Evolutionary conservation across 192 early-diverging fungal species (phyloP).

Genomic region (Funneliformis mosseae): DNA sequence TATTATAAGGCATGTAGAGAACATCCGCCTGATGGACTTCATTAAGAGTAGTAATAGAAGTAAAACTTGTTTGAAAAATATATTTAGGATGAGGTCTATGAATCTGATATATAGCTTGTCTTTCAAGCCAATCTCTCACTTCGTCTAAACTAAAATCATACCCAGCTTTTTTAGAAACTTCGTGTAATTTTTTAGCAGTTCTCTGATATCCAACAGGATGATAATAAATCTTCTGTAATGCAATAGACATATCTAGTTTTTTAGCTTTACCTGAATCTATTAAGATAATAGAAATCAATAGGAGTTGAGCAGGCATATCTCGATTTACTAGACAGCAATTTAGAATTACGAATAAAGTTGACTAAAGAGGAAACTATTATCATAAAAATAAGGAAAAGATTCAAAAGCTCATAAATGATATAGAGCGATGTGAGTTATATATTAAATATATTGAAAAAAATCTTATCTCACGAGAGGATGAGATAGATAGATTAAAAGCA

Average conservation of each 20-base stretch:
- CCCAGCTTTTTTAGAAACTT: neutral
- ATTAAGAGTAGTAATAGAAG: neutral
- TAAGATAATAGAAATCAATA: too few species aligned
- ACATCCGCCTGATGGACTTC: neutral
- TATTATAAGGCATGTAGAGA: neutral
- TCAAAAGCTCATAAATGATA: too few species aligned
- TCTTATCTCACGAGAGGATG: too few species aligned
- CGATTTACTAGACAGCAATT: too few species aligned
- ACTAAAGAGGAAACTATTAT: too few species aligned
- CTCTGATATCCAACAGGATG: neutral
- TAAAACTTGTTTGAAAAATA: neutral
- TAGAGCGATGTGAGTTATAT: too few species aligned
- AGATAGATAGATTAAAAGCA: too few species aligned
- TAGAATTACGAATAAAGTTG: too few species aligned
- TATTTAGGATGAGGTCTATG: constrained; percentile 11
- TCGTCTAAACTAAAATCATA: neutral
- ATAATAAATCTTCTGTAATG: constrained; percentile 11
- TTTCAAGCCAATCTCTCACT: neutral
- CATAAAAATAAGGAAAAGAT: too few species aligned
- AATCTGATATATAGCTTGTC: neutral
- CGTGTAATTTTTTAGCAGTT: neutral
- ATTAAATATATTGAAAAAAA: too few species aligned
- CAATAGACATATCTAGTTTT: neutral
- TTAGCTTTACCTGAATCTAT: too few species aligned
- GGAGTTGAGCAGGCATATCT: too few species aligned